These are phyloP conservation scores for Mycena indigotica DNA, from an alignment of 768 basidiomycete genomes.

Conservation along the genomic window DNA sequence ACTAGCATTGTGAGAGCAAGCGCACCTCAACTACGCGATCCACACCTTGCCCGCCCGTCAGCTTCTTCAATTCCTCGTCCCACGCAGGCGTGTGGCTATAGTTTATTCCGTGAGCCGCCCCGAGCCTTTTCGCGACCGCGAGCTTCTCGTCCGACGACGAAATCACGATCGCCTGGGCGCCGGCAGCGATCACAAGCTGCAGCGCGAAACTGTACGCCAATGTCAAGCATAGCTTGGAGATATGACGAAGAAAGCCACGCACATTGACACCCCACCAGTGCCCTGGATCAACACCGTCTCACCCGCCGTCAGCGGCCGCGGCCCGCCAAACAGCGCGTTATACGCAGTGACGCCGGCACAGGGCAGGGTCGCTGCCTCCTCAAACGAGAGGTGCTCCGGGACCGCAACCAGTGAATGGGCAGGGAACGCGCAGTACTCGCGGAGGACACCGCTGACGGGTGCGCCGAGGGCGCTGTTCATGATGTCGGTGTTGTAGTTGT, in stretches of 20 bases:
- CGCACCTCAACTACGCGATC: conserved; percentile 28
- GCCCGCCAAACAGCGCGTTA: conserved; percentile 42
- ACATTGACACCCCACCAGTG: conserved; percentile 50
- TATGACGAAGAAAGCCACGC: background rate
- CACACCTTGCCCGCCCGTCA: conserved; percentile 28
- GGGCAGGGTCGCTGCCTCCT: conserved; percentile 68
- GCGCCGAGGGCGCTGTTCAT: conserved; percentile 45
- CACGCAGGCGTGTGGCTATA: conserved; percentile 51
- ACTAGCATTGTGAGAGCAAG: background rate
- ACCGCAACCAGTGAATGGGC: conserved; percentile 51
- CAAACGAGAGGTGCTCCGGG: conserved; percentile 59
- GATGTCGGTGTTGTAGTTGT: conserved; percentile 36
- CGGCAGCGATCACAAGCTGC: conserved; percentile 51
- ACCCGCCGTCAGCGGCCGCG: conserved; percentile 44
- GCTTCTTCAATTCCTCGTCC: conserved; percentile 46
- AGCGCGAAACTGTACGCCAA: conserved; percentile 43
- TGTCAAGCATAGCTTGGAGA: conserved; percentile 12
- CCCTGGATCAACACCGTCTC: conserved; percentile 50
- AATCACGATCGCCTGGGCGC: conserved; percentile 53
- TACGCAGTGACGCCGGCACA: conserved; percentile 56
- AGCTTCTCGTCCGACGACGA: conserved; percentile 55
- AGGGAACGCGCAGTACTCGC: conserved; percentile 54
- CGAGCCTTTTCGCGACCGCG: conserved; percentile 40
- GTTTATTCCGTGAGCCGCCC: conserved; percentile 50
- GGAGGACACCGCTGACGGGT: conserved; percentile 51